phyloP scores from a whole-genome alignment of 805 yeast genomes.

The Metschnikowia lachancei region DNA sequence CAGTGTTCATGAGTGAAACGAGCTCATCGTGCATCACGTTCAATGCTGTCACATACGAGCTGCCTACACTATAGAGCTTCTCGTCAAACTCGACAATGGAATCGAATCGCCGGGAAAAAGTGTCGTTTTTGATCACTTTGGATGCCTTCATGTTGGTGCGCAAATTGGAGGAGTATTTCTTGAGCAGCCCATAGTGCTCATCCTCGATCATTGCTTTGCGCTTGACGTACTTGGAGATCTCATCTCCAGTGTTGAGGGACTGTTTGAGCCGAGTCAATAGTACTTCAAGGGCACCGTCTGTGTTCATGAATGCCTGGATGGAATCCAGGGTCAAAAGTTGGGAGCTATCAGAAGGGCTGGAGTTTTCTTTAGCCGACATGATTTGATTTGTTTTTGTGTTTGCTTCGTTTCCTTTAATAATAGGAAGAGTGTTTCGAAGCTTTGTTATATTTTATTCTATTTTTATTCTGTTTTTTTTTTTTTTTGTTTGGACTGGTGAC shows the following conservation, averaged over 20 bases:
- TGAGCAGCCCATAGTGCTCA: slow-evolving; percentile 70
- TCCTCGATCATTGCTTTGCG: slow-evolving; percentile 77
- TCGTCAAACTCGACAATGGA: slow-evolving; percentile 77
- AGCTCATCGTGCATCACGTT: slow-evolving; percentile 86
- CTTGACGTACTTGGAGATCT: slow-evolving; percentile 72
- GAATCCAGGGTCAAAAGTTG: slow-evolving; percentile 34
- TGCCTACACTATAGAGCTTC: slow-evolving; percentile 62
- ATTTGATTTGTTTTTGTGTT: not conserved
- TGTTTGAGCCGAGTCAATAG: slow-evolving; percentile 73
- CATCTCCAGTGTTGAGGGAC: slow-evolving; percentile 78
- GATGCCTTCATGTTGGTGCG: slow-evolving; percentile 46
- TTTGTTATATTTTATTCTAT: not conserved
- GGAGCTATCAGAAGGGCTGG: slow-evolving; percentile 13
- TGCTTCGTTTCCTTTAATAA: not conserved
- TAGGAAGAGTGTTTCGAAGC: too few species aligned
- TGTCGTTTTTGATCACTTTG: slow-evolving; percentile 51
- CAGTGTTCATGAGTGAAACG: slow-evolving; percentile 62
- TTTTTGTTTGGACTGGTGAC: not conserved
- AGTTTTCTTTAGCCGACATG: slow-evolving; percentile 6
- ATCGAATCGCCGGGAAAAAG: slow-evolving; percentile 65
- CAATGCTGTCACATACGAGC: slow-evolving; percentile 73
- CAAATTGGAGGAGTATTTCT: slow-evolving; percentile 63
- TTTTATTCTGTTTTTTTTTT: too few species aligned
- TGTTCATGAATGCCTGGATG: slow-evolving; percentile 50
- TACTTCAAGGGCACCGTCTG: slow-evolving; percentile 77